Evolutionary conservation across 306 rosid species (phyloP).

Genomic region (Castanea mollissima): DNA sequence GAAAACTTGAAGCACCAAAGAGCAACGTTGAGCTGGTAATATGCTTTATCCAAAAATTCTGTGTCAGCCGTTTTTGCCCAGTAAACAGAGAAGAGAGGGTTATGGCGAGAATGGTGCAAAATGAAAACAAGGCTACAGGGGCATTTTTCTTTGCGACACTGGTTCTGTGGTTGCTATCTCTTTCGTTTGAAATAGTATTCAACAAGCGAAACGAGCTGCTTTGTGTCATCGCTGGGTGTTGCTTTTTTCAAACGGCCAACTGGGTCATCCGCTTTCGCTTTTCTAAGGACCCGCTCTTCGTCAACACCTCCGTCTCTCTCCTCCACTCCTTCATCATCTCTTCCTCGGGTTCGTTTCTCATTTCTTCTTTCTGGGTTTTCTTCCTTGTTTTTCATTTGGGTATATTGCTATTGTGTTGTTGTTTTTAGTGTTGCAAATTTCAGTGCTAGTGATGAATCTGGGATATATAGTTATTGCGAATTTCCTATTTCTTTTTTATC

Average conservation of each 20-base stretch:
- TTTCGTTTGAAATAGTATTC: constrained; percentile 52
- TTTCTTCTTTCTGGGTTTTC: not conserved
- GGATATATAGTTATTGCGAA: not conserved
- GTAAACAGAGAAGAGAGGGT: not conserved
- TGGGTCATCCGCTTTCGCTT: constrained; percentile 41
- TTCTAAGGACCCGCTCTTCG: constrained; percentile 64
- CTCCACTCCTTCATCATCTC: constrained; percentile 74
- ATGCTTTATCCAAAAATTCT: not conserved
- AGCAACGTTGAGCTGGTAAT: too few species aligned
- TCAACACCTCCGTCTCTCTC: constrained; percentile 88
- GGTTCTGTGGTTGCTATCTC: constrained; percentile 56
- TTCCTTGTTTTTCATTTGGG: not conserved
- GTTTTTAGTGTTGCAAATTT: not conserved
- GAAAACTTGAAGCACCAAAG: too few species aligned
- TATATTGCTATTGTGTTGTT: not conserved
- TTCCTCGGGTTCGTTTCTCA: constrained; percentile 53
- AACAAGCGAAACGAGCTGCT: constrained; percentile 47
- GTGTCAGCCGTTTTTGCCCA: not conserved
- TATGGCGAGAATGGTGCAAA: constrained; percentile 28
- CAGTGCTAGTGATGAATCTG: not conserved
- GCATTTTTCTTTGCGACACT: constrained; percentile 58
- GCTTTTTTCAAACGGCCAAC: constrained; percentile 65
- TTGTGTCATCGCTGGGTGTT: constrained; percentile 49
- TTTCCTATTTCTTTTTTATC: not conserved
- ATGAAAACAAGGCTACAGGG: constrained; percentile 28